Base-by-base conservation (phyloP, 305 asterid genomes). In the Rubia peregrina region DNA sequence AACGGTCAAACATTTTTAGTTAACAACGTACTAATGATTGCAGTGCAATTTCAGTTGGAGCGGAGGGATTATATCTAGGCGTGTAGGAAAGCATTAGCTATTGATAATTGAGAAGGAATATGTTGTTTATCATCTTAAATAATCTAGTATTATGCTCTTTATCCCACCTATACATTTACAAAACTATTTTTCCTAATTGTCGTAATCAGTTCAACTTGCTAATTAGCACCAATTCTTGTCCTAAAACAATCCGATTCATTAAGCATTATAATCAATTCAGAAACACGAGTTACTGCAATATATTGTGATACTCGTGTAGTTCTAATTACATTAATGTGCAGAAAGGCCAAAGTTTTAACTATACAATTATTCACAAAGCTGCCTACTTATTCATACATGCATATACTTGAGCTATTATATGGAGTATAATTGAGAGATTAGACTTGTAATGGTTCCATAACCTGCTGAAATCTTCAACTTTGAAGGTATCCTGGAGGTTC, bases 281-380 rank as follows among this genome's bases (percentile, higher is more conserved):
- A 56, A 7, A 56, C 62, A 19, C 9, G 7, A 51, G 2, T 49
- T 14, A 14, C 55, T 14, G 55, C 19, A n/a, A n/a, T n/a, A n/a
- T n/a, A n/a, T n/a, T n/a, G n/a, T n/a, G n/a, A n/a, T 16, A 5
- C 5, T 5, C 4, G n/a, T 13, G 5, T 3, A 13, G 3, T 48
- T 48, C n/a, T 16, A 49, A 43, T 51, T 22, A 41, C n/a, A 10
- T 36, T 12, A 46, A 33, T 65, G 68, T 71, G 69, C 38, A 61
- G 19, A n/a, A 16, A 62, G 56, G 65, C 61, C 13, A 53, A 6
- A 30, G 68, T 38, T 71, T 75, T 24, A 79, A 26, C 72, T 76
- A 72, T 64, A 81, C 75, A 82, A 36, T 30, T 68, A 73, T 67
- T 42, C 53, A 71, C 78, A 76, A 30, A 78, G 71, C 70, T 76